These are phyloP conservation scores for Agroathelia rolfsii DNA, from an alignment of 1,284 basidiomycete species.

Conservation along the genomic window DNA sequence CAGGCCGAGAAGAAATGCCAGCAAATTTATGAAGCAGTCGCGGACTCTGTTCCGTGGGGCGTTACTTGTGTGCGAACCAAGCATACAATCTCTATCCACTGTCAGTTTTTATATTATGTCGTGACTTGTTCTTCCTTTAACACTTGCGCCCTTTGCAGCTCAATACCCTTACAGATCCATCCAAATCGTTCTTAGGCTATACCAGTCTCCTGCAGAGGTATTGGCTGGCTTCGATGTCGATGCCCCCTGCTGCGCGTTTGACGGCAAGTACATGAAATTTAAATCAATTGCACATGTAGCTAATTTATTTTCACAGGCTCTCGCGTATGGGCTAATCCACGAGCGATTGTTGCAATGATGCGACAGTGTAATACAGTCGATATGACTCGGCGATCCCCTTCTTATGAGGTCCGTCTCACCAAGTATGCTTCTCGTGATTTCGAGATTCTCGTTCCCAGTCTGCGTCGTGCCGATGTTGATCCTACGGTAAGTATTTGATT, in stretches of 20 bases:
- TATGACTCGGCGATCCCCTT: conserved; percentile 47
- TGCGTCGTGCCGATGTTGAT: conserved; percentile 39
- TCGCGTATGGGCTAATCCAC: conserved; percentile 46
- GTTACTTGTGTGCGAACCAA: conserved; percentile 53
- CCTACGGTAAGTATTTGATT: conserved; percentile 33
- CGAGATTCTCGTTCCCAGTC: conserved; percentile 43
- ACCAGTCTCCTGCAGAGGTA: conserved; percentile 48
- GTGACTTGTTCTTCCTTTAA: not conserved
- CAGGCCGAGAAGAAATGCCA: conserved; percentile 50
- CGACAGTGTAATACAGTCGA: conserved; percentile 51
- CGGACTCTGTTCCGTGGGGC: conserved; percentile 55
- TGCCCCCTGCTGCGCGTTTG: conserved; percentile 45
- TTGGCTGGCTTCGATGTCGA: conserved; percentile 56
- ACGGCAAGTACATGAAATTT: conserved; percentile 24
- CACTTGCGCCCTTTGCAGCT: conserved; percentile 21
- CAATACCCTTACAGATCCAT: conserved; percentile 53
- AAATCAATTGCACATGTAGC: not conserved
- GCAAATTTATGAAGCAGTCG: conserved; percentile 47
- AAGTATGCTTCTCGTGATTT: conserved; percentile 45
- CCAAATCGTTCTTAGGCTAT: conserved; percentile 48
- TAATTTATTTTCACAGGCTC: conserved; percentile 19
- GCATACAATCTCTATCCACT: conserved; percentile 53
- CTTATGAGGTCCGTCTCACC: conserved; percentile 49
- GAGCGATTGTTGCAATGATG: conserved; percentile 47
- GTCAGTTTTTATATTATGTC: conserved; percentile 19